phyloP scores from a whole-genome alignment of 2,329 filamentous ascomycete species.

The Laburnicola sp. region DNA sequence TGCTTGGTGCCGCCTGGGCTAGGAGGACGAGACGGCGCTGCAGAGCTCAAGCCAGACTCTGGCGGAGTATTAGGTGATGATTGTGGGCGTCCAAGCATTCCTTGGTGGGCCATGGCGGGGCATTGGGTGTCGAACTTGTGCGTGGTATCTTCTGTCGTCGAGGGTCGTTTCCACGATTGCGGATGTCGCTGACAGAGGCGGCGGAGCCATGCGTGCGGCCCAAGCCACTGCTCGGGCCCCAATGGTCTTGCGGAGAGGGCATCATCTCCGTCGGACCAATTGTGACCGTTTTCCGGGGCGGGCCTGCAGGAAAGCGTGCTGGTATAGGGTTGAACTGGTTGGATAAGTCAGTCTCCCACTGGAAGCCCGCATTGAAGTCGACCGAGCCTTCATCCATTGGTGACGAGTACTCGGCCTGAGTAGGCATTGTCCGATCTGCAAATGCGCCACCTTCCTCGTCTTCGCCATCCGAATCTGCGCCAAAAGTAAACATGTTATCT shows the following conservation, averaged over 20 bases:
- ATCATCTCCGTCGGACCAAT: conserved; percentile 85
- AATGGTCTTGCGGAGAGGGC: conserved; percentile 76
- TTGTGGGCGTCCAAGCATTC: conserved; percentile 62
- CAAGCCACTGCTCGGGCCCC: conserved; percentile 60
- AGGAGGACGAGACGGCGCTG: conserved; percentile 61
- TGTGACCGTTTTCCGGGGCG: conserved; percentile 83
- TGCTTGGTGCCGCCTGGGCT: conserved; percentile 50
- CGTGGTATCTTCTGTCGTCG: conserved; percentile 81
- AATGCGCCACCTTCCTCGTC: conserved; percentile 77
- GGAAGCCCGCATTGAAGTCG: conserved; percentile 66
- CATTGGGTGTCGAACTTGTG: conserved; percentile 81
- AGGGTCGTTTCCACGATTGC: conserved; percentile 64
- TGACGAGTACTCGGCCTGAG: conserved; percentile 66
- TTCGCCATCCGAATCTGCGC: conserved; percentile 86
- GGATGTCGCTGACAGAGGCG: conserved; percentile 70
- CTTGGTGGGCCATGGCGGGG: conserved; percentile 64
- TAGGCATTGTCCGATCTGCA: conserved; percentile 71
- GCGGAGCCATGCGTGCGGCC: conserved; percentile 76
- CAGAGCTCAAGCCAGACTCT: conserved; percentile 77
- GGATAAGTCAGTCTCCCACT: conserved; percentile 81
- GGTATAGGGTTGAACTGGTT: conserved; percentile 84
- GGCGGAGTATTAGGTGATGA: conserved; percentile 74
- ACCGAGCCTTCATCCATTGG: conserved; percentile 71
- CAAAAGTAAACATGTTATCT: conserved; percentile 80
- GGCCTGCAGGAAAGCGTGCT: conserved; percentile 76